A percentile compares a stretch with the other conserved stretches of the same genome.
phyloP scores from a whole-genome alignment of 768 basidiomycete species.

The Chlorophyllum brunneum region DNA sequence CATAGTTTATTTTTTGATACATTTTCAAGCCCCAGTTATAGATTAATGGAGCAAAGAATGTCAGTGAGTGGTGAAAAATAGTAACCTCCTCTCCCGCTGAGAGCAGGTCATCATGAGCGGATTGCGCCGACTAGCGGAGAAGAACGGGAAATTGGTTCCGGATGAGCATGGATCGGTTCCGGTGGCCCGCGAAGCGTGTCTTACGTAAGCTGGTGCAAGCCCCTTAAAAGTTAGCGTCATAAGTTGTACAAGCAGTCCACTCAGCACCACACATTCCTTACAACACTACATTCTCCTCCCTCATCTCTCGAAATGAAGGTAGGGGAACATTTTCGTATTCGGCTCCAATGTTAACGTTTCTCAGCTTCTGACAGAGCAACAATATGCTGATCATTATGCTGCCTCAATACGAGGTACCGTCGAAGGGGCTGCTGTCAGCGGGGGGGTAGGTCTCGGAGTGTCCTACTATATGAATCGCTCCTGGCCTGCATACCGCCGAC shows the following conservation, averaged over 20 bases:
- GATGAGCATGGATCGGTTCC: too few relatives aligned
- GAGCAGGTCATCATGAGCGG: too few relatives aligned
- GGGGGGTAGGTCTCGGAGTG: conserved; percentile 46
- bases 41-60: too few relatives aligned
- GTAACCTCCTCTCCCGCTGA: too few relatives aligned
- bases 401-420: conserved; percentile 59
- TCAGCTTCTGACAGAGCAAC: conserved; percentile 37
- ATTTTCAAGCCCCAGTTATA: too few relatives aligned
- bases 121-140: background rate
- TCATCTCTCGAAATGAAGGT: conserved; percentile 30
- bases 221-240: background rate
- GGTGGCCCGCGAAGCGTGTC: too few relatives aligned
- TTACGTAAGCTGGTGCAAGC: conserved; percentile 1
- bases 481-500: conserved; percentile 54
- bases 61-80: too few relatives aligned
- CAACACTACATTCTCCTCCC: conserved; percentile 4
- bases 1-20: too few relatives aligned
- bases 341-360: conserved; percentile 1
- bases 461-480: conserved; percentile 50
- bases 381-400: conserved; percentile 47
- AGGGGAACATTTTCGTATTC: background rate
- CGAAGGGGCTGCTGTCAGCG: conserved; percentile 51
- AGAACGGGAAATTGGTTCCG: too few relatives aligned
- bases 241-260: background rate
- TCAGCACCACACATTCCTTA: background rate